A percentile compares a stretch with the other conserved stretches of the same genome.
Conservation (phyloP, 2,329 filamentous ascomycete species). For the Claviceps fusiformis region DNA sequence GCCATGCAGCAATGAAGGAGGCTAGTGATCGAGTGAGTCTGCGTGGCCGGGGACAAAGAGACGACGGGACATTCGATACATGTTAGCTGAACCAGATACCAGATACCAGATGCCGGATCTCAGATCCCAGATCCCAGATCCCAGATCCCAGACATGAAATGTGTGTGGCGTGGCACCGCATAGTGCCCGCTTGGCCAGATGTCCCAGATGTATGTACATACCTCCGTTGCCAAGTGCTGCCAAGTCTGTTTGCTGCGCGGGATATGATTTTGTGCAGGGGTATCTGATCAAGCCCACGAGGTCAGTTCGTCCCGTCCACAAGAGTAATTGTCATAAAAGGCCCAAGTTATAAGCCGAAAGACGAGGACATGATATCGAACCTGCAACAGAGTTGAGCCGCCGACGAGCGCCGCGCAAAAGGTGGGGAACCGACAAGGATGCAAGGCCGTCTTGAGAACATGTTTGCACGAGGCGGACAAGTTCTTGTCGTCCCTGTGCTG, state of each 20-base stretch:
- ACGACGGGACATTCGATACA: not conserved
- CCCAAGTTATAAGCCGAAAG: no score
- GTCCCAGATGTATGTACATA: constrained; percentile 5
- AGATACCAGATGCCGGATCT: not conserved
- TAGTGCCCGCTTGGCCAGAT: no score
- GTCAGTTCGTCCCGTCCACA: constrained; percentile 4
- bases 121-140: not conserved
- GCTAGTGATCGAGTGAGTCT: constrained; percentile 46
- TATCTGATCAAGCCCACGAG: constrained; percentile 10
- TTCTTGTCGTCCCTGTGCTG: constrained; percentile 15
- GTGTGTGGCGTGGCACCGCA: not conserved
- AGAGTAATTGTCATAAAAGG: no score
- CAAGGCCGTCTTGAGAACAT: constrained; percentile 36
- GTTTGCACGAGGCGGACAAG: constrained; percentile 19
- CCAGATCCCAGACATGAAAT: not conserved
- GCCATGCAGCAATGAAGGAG: constrained; percentile 44
- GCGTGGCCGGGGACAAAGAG: not conserved
- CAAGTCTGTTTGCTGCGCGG: constrained; percentile 12
- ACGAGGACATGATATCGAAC: constrained; percentile 16
- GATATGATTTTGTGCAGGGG: constrained; percentile 17
- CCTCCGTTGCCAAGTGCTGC: constrained; percentile 15
- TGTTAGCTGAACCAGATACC: not conserved
- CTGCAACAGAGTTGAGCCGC: constrained; percentile 48
- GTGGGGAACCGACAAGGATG: constrained; percentile 45
- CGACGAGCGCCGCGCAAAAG: constrained; percentile 47